phyloP scores from a whole-genome alignment of 2,329 filamentous ascomycete species.

The Hypoxylon sp. region DNA sequence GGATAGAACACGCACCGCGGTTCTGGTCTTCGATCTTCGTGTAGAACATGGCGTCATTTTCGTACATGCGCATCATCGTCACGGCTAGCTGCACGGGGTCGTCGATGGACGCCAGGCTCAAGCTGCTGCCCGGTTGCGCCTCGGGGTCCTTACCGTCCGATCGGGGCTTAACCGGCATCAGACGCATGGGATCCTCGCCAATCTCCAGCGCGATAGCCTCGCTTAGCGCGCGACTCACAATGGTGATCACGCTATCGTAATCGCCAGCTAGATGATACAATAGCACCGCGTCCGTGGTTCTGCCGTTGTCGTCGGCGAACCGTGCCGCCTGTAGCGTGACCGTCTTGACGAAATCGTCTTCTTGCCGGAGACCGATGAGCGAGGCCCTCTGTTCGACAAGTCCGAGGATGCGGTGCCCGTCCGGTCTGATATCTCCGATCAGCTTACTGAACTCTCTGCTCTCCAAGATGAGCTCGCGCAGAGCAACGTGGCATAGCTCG shows the following conservation, averaged over 20 bases:
- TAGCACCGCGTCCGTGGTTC: constrained; percentile 91
- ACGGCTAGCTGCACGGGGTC: constrained; percentile 66
- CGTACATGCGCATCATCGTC: constrained; percentile 71
- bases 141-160: constrained; percentile 52
- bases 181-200: constrained; percentile 78
- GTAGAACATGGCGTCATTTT: constrained; percentile 67
- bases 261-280: constrained; percentile 94
- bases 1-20: constrained; percentile 62
- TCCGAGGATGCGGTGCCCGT: constrained; percentile 85
- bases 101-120: constrained; percentile 67
- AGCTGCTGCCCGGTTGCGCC: constrained; percentile 59
- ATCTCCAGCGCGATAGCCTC: constrained; percentile 88
- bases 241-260: constrained; percentile 90
- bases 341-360: constrained; percentile 86
- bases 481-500: constrained; percentile 86
- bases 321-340: constrained; percentile 92
- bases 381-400: constrained; percentile 85
- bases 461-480: constrained; percentile 95
- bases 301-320: constrained; percentile 91
- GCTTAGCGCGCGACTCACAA: constrained; percentile 88
- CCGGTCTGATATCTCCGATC: constrained; percentile 86
- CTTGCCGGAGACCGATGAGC: constrained; percentile 80
- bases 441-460: constrained; percentile 94
- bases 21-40: constrained; percentile 65
- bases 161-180: constrained; percentile 82